Evolutionary conservation across 1,284 basidiomycete genomes (phyloP), one percentile per base, ranked within the genome.

Genomic region (Ceratobasidium sp.): DNA sequence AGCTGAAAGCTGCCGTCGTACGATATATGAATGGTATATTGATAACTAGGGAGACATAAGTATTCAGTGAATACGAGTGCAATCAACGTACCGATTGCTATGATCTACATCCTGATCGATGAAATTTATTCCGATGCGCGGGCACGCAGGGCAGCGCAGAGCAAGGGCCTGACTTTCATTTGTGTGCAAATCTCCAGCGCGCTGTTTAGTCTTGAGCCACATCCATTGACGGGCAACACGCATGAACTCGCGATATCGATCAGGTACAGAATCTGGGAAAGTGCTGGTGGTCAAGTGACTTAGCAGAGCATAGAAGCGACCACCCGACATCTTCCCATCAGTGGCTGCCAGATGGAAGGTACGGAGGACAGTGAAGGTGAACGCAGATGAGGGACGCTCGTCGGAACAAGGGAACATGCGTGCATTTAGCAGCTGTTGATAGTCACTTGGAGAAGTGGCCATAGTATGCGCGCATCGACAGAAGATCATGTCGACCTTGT

Each of bases 201-300:
- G 61, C 40, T 64, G 37, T 17, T 22, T 2, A 2, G 37, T 46
- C 17, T 43, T 13, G 15, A 64, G 37, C 15, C 19, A 46, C n/a
- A 22, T 40, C 61, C 61, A 73, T 32, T 32, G 2, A 11, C 57
- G 37, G 1, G 57, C 4, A 2, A 57, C 49, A 13, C 56, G 22
- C 32, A 40, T 46, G 15, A 73, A 29, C 44, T 73, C 69, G 11
- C 57, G 69, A 29, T 73, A 73, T 19, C 57, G 69, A 11, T 73
- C 46, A 9, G 17, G 17, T 2, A 62, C 69, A 17, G 13, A 0
- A 1, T 34, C 46, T 1, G 69, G 68, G 17, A 49, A 44, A 0
- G 56, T 5, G 9, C 40, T 34, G 22, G 34, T 32, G 2, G 69
- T 61, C 15, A 13, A 5, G 0, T 8, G 11, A 1, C 2, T 19